Percentiles rank a stretch among this genome's conserved stretches.
These are phyloP conservation scores for Amanita muscaria DNA, from an alignment of 768 basidiomycete genomes.

Conservation along the genomic window DNA sequence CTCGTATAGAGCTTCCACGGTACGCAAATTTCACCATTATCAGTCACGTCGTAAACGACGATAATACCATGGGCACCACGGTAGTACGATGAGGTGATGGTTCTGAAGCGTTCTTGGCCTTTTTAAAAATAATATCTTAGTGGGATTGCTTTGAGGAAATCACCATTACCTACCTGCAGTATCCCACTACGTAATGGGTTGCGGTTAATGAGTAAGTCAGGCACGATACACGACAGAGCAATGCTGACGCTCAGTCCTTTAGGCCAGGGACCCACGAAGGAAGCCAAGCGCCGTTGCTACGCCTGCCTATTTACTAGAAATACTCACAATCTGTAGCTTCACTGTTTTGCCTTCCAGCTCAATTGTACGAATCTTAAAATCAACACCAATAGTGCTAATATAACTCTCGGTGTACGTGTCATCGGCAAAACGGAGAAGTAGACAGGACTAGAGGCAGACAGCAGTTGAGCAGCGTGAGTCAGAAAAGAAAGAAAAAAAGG, in stretches of 20 bases:
- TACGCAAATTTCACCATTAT: constrained; percentile 62
- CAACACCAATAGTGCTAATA: constrained; percentile 96
- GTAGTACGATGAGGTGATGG: constrained; percentile 99
- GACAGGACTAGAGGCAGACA: constrained; percentile 56
- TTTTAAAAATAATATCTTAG: constrained; percentile 4
- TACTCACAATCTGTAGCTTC: constrained; percentile 93
- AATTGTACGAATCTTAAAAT: constrained; percentile 99
- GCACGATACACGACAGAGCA: no score
- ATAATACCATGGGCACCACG: constrained; percentile 97
- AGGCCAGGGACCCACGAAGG: no score
- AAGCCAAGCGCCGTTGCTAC: constrained; percentile 3
- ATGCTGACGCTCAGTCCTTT: no score
- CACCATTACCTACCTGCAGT: constrained; percentile 65
- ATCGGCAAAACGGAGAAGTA: constrained; percentile 88
- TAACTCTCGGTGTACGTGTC: constrained; percentile 98
- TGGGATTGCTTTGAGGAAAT: neutral
- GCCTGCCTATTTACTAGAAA: constrained; percentile 10
- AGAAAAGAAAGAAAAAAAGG: constrained; percentile 13
- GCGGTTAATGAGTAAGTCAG: no score
- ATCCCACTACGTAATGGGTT: constrained; percentile 72
- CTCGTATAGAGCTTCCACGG: neutral
- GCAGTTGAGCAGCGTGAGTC: constrained; percentile 6
- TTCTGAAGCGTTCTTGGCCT: constrained; percentile 98
- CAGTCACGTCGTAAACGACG: constrained; percentile 97
- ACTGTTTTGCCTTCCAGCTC: constrained; percentile 98